phyloP scores from a whole-genome alignment of 139 green algal genomes.

The Yamagishiella unicocca region DNA sequence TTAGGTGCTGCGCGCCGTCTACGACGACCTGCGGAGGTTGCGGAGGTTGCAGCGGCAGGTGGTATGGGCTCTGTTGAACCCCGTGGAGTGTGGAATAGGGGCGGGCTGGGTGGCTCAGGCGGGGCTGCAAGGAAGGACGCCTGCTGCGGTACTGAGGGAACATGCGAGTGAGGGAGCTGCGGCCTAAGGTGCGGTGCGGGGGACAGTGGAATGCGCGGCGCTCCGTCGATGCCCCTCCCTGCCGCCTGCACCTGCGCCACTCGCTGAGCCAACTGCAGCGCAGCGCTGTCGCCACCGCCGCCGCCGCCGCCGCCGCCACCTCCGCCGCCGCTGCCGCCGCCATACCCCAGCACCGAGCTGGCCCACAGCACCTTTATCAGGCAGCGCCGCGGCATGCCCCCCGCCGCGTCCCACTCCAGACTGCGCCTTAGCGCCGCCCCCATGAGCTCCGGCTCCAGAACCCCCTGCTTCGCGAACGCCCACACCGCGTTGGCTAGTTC shows the following conservation, averaged over 20 bases:
- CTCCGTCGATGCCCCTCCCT: too few species aligned
- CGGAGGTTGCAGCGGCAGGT: too few species aligned
- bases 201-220: too few species aligned
- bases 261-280: not conserved
- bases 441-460: not conserved
- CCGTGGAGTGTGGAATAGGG: too few species aligned
- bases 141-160: too few species aligned
- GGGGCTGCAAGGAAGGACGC: too few species aligned
- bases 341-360: not conserved
- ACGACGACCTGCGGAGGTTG: not conserved
- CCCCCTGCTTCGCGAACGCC: conserved; percentile 26
- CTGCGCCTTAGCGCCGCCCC: not conserved
- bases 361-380: conserved; percentile 39
- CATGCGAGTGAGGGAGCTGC: too few species aligned
- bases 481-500: conserved; percentile 24
- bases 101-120: too few species aligned
- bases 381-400: not conserved
- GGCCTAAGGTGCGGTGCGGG: too few species aligned
- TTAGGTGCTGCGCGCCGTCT: not conserved
- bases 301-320: not conserved
- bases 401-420: not conserved
- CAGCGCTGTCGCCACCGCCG: not conserved
- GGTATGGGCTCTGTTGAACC: too few species aligned
- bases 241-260: conserved; percentile 12
- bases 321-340: not conserved